These are phyloP conservation scores for Rhazya stricta DNA, from an alignment of 257 asterid species.

Conservation along the genomic window DNA sequence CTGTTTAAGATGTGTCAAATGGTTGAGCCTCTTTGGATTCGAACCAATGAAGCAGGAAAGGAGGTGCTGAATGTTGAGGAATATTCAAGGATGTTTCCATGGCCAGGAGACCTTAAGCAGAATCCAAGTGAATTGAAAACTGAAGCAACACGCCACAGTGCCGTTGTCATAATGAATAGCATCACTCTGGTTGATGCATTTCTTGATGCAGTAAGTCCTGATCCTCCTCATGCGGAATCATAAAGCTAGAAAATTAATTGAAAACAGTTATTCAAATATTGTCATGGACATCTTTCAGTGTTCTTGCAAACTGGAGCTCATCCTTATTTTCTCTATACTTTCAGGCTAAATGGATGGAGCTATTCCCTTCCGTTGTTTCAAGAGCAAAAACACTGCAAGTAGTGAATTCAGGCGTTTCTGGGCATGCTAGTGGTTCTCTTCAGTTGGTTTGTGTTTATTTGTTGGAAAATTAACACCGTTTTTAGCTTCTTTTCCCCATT, in stretches of 20 bases:
- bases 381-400: conserved; percentile 90
- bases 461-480: too few relatives aligned
- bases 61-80: conserved; percentile 58
- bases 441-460: conserved; percentile 49
- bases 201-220: conserved; percentile 66
- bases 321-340: neutral
- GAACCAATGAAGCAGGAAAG: conserved; percentile 23
- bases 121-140: conserved; percentile 33
- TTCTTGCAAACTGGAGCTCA: neutral
- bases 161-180: conserved; percentile 87
- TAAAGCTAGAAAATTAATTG: too few relatives aligned
- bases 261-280: too few relatives aligned
- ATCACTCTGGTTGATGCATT: conserved; percentile 86
- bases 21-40: conserved; percentile 69
- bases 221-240: neutral
- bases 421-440: conserved; percentile 81
- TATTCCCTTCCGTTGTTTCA: conserved; percentile 77
- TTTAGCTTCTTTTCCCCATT: too few relatives aligned
- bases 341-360: conserved; percentile 91
- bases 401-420: conserved; percentile 57
- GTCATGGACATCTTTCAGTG: too few relatives aligned
- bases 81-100: conserved; percentile 55
- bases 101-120: conserved; percentile 49
- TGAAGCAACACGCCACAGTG: conserved; percentile 68
- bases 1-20: conserved; percentile 61